Evolutionary conservation across 2,329 filamentous ascomycete genomes (phyloP), one percentile per base, ranked within the genome.

Genomic region (Sclerotinia sclerotiorum): DNA sequence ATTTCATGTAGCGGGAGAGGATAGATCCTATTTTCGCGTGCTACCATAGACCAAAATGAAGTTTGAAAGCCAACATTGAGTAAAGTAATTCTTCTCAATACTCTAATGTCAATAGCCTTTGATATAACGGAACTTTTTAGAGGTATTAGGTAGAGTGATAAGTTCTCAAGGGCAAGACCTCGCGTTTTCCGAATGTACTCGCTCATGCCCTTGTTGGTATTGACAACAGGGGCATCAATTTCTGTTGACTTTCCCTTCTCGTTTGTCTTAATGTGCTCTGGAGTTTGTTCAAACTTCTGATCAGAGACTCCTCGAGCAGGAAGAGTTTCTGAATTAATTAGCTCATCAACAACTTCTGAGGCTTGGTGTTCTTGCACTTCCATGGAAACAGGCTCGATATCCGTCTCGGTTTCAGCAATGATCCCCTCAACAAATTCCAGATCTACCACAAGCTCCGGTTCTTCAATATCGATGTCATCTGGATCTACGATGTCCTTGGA

Each of bases 51-150:
- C 88, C 88, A 90, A 70, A 90, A 84, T 0, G 83, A 79, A 39
- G 81, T 81, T 75, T 90, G 88, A 6, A 84, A 80, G 1, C 88
- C 88, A 24, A 90, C 87, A 70, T 88, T 88, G 57, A 90, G 82
- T 32, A 90, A 79, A 1, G 86, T 87, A 24, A 90, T 79, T 58
- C 81, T 82, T 71, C 79, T 83, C n/a, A 90, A 79, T 5, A 80
- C 79, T n/a, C 79, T 80, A 4, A 90, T 73, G 72, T 90, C 86
- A 48, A 90, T 78, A 0, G 85, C 84, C 39, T 82, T 80, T 24
- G 81, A 83, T 11, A 90, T 74, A 0, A 88, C 82, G 0, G 84
- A 84, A 2, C 87, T 81, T 75, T 85, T 87, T 72, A 88, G 81
- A 0, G 88, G 88, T 46, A 90, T 82, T 44, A 88, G 80, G 72